phyloP scores from a whole-genome alignment of 2,329 filamentous ascomycete species.

The Falciphora oryzae region DNA sequence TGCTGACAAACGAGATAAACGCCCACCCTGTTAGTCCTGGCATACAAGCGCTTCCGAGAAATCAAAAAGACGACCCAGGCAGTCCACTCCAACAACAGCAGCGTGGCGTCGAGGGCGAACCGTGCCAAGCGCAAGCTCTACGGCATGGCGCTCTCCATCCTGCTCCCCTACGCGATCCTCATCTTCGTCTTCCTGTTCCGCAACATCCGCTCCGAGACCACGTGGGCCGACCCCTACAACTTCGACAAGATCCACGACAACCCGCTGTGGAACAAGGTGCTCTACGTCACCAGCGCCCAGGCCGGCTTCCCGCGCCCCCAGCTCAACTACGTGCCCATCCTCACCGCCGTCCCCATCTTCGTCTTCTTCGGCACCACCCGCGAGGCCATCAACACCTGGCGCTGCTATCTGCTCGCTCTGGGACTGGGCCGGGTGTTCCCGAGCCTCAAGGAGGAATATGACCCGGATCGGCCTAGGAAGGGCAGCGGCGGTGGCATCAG shows the following conservation, averaged over 20 bases:
- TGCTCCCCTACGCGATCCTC: constrained; percentile 46
- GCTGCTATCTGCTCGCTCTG: constrained; percentile 29
- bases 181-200: constrained; percentile 32
- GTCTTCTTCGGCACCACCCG: constrained; percentile 51
- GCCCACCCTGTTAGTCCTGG: constrained; percentile 30
- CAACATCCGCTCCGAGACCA: constrained; percentile 32
- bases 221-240: constrained; percentile 31
- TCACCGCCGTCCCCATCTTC: constrained; percentile 42
- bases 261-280: constrained; percentile 41
- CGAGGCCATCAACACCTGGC: constrained; percentile 46
- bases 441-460: constrained; percentile 27
- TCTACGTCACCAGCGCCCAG: constrained; percentile 36
- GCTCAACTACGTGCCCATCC: constrained; percentile 42
- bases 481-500: constrained; percentile 1
- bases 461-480: constrained; percentile 16
- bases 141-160: constrained; percentile 46
- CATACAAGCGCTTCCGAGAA: constrained; percentile 41
- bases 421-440: constrained; percentile 41
- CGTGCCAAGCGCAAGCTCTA: constrained; percentile 48
- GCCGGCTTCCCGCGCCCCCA: constrained; percentile 36
- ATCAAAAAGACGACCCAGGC: constrained; percentile 36
- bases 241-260: constrained; percentile 35
- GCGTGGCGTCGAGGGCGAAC: constrained; percentile 35
- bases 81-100: constrained; percentile 29
- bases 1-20: background rate